Conservation (phyloP, 495 filamentous ascomycete species). For the Penicillium alfredii region DNA sequence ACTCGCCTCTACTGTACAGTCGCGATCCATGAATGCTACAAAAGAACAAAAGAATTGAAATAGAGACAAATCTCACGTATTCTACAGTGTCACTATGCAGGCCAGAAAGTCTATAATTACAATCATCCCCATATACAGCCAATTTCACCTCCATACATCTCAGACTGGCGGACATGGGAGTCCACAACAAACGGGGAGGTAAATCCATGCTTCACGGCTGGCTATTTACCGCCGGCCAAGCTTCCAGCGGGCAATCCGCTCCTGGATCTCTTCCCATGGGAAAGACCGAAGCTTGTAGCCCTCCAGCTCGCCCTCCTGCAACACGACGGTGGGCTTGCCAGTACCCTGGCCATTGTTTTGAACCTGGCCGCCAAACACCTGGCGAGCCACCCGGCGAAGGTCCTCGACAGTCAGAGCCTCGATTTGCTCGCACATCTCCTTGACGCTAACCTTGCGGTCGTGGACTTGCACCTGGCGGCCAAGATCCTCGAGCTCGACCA, state of each 20-base stretch:
- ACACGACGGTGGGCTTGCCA: constrained; percentile 87
- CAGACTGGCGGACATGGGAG: too few species aligned
- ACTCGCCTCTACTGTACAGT: too few species aligned
- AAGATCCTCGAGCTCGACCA: constrained; percentile 98
- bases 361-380: constrained; percentile 72
- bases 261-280: constrained; percentile 85
- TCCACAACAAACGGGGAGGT: too few species aligned
- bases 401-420: constrained; percentile 75
- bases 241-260: constrained; percentile 75
- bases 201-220: background rate
- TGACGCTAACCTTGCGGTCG: constrained; percentile 80
- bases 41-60: constrained; percentile 1
- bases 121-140: constrained; percentile 12
- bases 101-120: constrained; percentile 20
- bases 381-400: constrained; percentile 73
- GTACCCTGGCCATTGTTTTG: constrained; percentile 71
- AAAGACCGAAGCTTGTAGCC: constrained; percentile 46
- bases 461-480: constrained; percentile 95
- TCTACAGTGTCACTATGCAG: constrained; percentile 20
- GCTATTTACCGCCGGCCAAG: constrained; percentile 58
- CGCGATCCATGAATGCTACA: background rate
- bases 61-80: constrained; percentile 16
- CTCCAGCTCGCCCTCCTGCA: constrained; percentile 65
- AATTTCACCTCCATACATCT: constrained; percentile 4
- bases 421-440: constrained; percentile 88